Evolutionary conservation across 108 stramenopile genomes (phyloP).

Genomic region (Parietichytrium sp.): DNA sequence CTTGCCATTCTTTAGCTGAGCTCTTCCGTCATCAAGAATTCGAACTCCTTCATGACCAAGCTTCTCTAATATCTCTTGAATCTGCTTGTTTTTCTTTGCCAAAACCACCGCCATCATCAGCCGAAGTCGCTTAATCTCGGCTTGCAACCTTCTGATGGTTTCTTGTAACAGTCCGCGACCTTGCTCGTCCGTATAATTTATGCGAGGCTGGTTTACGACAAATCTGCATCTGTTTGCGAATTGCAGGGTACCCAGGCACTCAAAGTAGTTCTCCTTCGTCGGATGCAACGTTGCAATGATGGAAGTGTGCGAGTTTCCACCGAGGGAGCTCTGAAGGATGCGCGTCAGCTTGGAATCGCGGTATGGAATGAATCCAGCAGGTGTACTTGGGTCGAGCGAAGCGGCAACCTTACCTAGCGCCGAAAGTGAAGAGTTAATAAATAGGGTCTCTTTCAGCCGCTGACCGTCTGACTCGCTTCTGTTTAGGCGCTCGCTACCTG

Average conservation of each 20-base stretch:
- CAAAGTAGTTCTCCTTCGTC: slow-evolving; percentile 76
- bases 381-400: slow-evolving; percentile 29
- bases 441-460: slow-evolving; percentile 57
- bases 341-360: slow-evolving; percentile 91
- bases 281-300: slow-evolving; percentile 95
- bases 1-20: neutral
- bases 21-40: slow-evolving; percentile 26
- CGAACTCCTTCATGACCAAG: neutral
- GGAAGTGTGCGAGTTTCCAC: slow-evolving; percentile 90
- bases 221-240: slow-evolving; percentile 85
- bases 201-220: slow-evolving; percentile 42
- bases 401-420: slow-evolving; percentile 62
- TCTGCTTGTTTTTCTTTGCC: slow-evolving; percentile 32
- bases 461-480: slow-evolving; percentile 69
- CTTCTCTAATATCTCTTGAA: neutral
- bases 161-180: slow-evolving; percentile 11
- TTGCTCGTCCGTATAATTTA: slow-evolving; percentile 34
- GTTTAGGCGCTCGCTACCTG: slow-evolving; percentile 48
- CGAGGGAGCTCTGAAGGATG: slow-evolving; percentile 87
- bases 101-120: neutral
- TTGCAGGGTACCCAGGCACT: slow-evolving; percentile 90
- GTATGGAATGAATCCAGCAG: slow-evolving; percentile 81
- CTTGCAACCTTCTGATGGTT: neutral
- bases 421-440: slow-evolving; percentile 63
- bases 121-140: neutral